Evolutionary conservation across 192 early-diverging fungal genomes (phyloP).

Genomic region (Dimargaris xerosporica): DNA sequence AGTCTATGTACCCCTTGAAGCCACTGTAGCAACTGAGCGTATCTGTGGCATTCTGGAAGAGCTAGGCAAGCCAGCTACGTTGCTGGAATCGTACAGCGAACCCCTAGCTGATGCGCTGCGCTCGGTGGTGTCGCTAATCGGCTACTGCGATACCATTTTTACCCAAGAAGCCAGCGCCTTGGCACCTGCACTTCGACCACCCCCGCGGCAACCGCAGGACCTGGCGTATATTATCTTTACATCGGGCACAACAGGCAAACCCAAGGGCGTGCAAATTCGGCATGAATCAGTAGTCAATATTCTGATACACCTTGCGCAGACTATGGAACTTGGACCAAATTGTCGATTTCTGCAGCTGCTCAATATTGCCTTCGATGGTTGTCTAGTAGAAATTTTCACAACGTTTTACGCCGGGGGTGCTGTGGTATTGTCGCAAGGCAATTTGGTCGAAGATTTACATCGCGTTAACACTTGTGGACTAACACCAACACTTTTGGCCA

Average conservation of each 20-base stretch:
- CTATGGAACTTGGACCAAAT: background rate
- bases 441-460: background rate
- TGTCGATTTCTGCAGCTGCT: background rate
- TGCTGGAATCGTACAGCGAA: too few relatives aligned
- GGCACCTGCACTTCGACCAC: too few relatives aligned
- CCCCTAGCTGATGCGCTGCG: too few relatives aligned
- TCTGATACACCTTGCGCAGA: background rate
- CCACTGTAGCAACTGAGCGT: too few relatives aligned
- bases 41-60: too few relatives aligned
- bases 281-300: background rate
- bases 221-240: background rate
- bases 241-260: slow-evolving; percentile 4
- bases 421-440: background rate
- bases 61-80: background rate
- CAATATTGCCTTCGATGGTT: slow-evolving; percentile 1
- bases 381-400: background rate
- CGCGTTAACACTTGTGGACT: background rate
- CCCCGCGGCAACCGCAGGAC: too few relatives aligned
- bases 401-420: background rate
- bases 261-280: background rate
- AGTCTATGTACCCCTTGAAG: background rate
- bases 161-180: too few relatives aligned
- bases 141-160: background rate
- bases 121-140: too few relatives aligned
- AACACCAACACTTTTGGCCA: background rate